These are phyloP conservation scores for Metschnikowia hibisci DNA, from an alignment of 805 yeast species.

Conservation along the genomic window DNA sequence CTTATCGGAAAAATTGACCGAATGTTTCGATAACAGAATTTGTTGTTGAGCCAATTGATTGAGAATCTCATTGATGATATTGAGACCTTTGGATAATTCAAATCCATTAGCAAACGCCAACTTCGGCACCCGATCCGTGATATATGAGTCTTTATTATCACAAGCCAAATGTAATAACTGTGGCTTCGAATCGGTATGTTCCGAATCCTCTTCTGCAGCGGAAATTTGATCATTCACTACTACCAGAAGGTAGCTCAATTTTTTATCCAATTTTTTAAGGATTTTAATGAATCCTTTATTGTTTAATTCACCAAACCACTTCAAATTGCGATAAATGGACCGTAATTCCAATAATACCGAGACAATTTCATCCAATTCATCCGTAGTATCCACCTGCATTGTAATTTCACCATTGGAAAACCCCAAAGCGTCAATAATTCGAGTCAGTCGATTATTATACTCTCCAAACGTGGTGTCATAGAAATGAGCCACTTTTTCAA, in stretches of 20 bases:
- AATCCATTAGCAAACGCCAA: conserved; percentile 73
- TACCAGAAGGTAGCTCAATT: conserved; percentile 32
- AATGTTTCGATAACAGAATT: conserved; percentile 9
- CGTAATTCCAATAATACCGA: conserved; percentile 69
- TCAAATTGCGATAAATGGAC: conserved; percentile 71
- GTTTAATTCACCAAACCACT: conserved; percentile 92
- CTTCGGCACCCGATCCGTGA: conserved; percentile 66
- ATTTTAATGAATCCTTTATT: conserved; percentile 87
- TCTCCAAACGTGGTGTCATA: conserved; percentile 71
- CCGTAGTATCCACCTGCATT: conserved; percentile 34
- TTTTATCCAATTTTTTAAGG: conserved; percentile 86
- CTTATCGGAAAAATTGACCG: conserved; percentile 5
- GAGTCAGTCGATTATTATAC: conserved; percentile 64
- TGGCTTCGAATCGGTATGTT: conserved; percentile 4
- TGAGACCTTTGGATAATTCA: conserved; percentile 53
- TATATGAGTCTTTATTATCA: conserved; percentile 37
- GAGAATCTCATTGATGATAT: conserved; percentile 48
- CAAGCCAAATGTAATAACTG: conserved; percentile 22
- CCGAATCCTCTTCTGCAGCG: conserved; percentile 3
- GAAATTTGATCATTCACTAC: conserved; percentile 21
- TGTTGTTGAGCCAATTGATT: conserved; percentile 47
- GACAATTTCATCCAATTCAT: conserved; percentile 40
- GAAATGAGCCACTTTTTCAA: conserved; percentile 77
- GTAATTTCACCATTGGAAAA: conserved; percentile 22
- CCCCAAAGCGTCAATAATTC: conserved; percentile 36